Base-by-base conservation (phyloP, 306 rosid species). In the Vachellia pachyceras region DNA sequence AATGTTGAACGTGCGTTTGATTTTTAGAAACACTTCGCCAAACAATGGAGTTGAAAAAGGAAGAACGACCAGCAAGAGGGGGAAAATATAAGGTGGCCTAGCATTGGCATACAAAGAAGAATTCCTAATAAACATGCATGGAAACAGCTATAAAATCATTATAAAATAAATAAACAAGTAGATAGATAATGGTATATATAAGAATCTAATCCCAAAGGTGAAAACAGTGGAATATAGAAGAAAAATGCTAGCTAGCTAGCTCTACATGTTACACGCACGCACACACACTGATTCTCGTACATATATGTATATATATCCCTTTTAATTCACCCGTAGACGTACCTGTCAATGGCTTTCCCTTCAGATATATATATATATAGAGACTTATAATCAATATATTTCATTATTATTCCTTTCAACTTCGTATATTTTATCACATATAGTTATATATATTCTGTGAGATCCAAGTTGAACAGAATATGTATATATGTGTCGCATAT, bases 321-420 rank as follows among this genome's bases (percentile, higher is more conserved):
- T 90, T 86, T 81, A 7, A n/a, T 54, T n/a, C 25, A 87, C 91
- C 95, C 93, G 85, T 86, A 87, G 84, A 86, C 79, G 89, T 85
- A 79, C 63, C 90, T 84, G 73, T 90, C 90, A 78, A 66, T 72
- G 74, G 75, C 98, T 94, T 92, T 55, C 12, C 17, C 17, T 2
- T 18, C 36, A 23, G 4, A 10, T 25, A 60, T 23, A 22, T 11
- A 0, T 10, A 20, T 4, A 5, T 18, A 18, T 15, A 18, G n/a
- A n/a, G n/a, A n/a, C n/a, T n/a, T 29, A 29, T 29, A 29, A 0
- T 29, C 2, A 29, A 18, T 23, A 3, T 60, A 10, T 23, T 60
- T 25, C 87, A n/a, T n/a, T n/a, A 81, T 76, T 89, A 80, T 33
- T 80, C 79, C 50, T 35, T 70, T 46, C 85, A 18, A 2, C 20